phyloP scores from a whole-genome alignment of 208 protist genomes.

The Naegleria gruberi region DNA sequence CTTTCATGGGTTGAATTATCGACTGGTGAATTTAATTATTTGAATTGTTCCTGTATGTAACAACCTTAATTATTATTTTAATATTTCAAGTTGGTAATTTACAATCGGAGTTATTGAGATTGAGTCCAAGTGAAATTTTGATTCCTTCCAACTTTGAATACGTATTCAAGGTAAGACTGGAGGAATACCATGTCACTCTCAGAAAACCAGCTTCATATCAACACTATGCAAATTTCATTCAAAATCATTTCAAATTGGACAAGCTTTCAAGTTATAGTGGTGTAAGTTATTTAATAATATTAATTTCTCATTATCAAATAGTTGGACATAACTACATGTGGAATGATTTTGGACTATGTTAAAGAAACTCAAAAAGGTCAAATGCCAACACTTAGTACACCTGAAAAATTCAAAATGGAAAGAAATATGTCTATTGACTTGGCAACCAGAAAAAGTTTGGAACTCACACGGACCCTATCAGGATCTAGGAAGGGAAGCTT shows the following conservation, averaged over 20 bases:
- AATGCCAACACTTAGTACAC: neutral
- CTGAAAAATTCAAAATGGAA: neutral
- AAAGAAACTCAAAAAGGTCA: slow-evolving; percentile 32
- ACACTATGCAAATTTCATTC: neutral
- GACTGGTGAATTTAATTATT: slow-evolving; percentile 39
- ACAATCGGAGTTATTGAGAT: neutral
- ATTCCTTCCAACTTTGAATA: neutral
- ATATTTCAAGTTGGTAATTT: neutral
- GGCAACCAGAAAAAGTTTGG: slow-evolving; percentile 23
- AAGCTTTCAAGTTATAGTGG: neutral
- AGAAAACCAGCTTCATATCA: neutral
- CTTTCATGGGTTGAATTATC: slow-evolving; percentile 41
- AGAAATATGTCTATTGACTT: slow-evolving; percentile 18
- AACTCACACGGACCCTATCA: slow-evolving; percentile 22
- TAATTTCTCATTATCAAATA: neutral
- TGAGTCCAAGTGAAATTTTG: slow-evolving; percentile 8
- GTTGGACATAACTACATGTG: slow-evolving; percentile 15
- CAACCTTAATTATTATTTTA: neutral
- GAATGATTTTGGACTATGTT: slow-evolving; percentile 25
- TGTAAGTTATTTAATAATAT: neutral
- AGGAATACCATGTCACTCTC: neutral
- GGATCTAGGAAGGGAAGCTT: slow-evolving; percentile 29
- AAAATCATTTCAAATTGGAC: neutral
- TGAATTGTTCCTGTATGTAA: neutral
- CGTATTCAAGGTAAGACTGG: neutral